These are phyloP conservation scores for Pinus taeda DNA, from an alignment of 75 land plant genomes.

Conservation along the genomic window DNA sequence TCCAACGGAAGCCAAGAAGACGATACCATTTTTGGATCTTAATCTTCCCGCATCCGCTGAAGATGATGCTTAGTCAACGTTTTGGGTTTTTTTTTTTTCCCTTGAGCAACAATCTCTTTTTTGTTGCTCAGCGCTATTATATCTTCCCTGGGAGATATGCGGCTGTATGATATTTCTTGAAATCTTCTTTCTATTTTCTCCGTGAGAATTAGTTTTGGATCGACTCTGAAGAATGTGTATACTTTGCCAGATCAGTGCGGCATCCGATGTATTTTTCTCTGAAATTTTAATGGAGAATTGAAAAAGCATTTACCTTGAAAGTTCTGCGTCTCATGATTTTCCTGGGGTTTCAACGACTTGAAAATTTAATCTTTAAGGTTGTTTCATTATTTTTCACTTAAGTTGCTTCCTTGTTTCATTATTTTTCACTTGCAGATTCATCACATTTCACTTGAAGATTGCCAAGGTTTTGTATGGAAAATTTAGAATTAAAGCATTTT, in stretches of 20 bases:
- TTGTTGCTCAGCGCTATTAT: no score
- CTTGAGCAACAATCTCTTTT: no score
- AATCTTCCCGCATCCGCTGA: conserved; percentile 7
- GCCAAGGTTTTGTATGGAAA: no score
- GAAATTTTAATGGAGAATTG: conserved; percentile 4
- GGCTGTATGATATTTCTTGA: neutral
- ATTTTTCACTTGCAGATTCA: no score
- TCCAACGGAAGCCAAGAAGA: neutral
- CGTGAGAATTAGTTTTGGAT: conserved; percentile 1
- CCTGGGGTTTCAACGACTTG: no score
- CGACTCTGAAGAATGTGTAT: neutral
- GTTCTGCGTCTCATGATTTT: no score
- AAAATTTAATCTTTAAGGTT: no score
- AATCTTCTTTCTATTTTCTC: neutral
- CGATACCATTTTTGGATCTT: neutral
- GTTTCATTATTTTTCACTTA: no score
- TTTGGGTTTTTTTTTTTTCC: neutral
- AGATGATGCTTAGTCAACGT: neutral
- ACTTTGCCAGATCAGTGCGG: neutral
- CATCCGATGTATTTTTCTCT: neutral
- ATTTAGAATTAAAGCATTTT: no score
- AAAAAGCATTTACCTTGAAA: no score
- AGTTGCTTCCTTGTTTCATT: no score
- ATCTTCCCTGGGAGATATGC: neutral
- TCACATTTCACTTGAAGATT: no score